Base-by-base conservation (phyloP, 78 protist species). In the Dictyostelium purpureum region DNA sequence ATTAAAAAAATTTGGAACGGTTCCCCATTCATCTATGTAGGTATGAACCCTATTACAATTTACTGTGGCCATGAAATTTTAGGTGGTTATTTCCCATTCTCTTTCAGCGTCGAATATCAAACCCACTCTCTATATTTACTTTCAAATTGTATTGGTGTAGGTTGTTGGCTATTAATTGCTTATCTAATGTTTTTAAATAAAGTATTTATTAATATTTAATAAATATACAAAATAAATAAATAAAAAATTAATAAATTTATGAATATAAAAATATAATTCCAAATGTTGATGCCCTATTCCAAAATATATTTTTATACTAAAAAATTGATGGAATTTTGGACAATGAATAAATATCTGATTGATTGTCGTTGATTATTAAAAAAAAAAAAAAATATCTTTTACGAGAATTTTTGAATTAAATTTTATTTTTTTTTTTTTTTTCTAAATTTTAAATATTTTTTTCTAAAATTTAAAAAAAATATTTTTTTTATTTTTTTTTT, bases 21-120 rank as follows among this genome's bases (percentile, higher is more conserved):
- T 26, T 42, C 87, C 38, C 97, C 97, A 19, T 93, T 90, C 19
- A n/a, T 69, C 12, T 96, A 71, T 61, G 91, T 94, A 16, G 97
- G 97, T n/a, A 89, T 96, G 95, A 96, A 96, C 79, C 93, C 96
- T 26, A 96, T 96, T 40, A 45, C 90, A 3, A 69, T 94, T 18
- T 96, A 96, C 35, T 40, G 47, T 28, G 87, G 95, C 19, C 94
- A 73, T 77, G 88, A 88, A 71, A 63, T 88, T 6, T 31, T 79
- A 11, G 77, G 80, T 28, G 69, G 74, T 16, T 79, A 79, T 57
- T 79, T 79, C 79, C 94, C 88, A 47, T 88, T 88, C 65, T 78
- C 94, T 28, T 79, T 79, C 37, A 45, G 52, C 43, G 51, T 71
- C n/a, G 31, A n/a, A 7, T 21, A 56, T n/a, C 42, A n/a, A 54